Percentiles rank a stretch among this genome's conserved stretches.
Evolutionary conservation across 2,329 filamentous ascomycete genomes (phyloP).

Genomic region (Cladosporium sp.): DNA sequence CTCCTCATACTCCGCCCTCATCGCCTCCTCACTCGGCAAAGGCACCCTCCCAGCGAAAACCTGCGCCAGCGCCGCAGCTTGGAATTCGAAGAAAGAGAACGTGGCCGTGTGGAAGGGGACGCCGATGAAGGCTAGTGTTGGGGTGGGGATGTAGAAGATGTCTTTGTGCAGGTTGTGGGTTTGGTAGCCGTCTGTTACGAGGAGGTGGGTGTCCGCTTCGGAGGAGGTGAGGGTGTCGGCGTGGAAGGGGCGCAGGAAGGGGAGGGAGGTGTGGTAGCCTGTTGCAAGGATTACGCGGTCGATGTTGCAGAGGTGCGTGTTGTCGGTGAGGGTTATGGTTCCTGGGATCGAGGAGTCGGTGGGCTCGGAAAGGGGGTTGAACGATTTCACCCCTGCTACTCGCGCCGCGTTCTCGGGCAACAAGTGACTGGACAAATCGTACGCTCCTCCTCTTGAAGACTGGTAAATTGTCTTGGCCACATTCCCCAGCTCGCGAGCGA

Average conservation of each 20-base stretch:
- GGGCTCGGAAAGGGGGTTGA: constrained; percentile 26
- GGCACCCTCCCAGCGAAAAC: constrained; percentile 49
- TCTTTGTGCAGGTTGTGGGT: constrained; percentile 65
- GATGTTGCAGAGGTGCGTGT: constrained; percentile 49
- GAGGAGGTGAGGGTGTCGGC: constrained; percentile 40
- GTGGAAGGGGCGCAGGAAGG: constrained; percentile 55
- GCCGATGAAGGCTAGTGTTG: constrained; percentile 58
- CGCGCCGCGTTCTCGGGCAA: constrained; percentile 52
- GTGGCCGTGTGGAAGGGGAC: constrained; percentile 63
- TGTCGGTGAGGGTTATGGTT: constrained; percentile 50
- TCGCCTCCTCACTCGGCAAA: constrained; percentile 43
- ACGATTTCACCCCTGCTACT: constrained; percentile 49
- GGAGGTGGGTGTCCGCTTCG: constrained; percentile 47
- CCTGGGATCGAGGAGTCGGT: constrained; percentile 43
- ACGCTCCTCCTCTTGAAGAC: constrained; percentile 56
- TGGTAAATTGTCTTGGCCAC: constrained; percentile 46
- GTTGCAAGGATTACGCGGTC: constrained; percentile 62
- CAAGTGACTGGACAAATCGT: constrained; percentile 52
- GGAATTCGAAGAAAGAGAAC: constrained; percentile 66
- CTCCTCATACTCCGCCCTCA: constrained; percentile 38
- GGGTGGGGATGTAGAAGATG: constrained; percentile 66
- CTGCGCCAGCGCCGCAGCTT: constrained; percentile 57
- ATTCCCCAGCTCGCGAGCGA: constrained; percentile 47
- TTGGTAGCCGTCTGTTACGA: constrained; percentile 62
- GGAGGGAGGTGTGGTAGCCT: constrained; percentile 63